Base-by-base conservation (phyloP, 768 basidiomycete genomes). In the Boletus subcaerulescens region DNA sequence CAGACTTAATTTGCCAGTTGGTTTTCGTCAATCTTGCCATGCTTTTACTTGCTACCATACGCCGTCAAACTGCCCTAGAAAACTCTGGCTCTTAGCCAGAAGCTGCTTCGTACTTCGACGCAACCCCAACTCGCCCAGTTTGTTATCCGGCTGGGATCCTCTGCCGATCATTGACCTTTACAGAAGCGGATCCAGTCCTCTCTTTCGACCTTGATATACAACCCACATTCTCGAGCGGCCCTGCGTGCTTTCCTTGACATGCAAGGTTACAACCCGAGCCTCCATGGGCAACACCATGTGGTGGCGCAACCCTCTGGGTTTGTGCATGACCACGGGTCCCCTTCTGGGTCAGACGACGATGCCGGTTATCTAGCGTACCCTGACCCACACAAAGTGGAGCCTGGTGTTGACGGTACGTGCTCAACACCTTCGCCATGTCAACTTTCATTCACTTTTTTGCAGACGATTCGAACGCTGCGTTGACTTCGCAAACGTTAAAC, bases 401-500 rank as follows among this genome's bases (percentile, higher is more conserved):
- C 58, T 24, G 77, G 79, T 5, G 47, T 65, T 20, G 83, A 84
- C 60, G 82, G 83, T 80, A 51, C 58, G 71, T 56, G 8, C 22
- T 50, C 48, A 36, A 11, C 44, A 29, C 54, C 44, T 38, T 54
- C 39, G 26, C 55, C 46, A 56, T 62, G 52, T 44, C 57, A 42
- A 32, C 49, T 53, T 50, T 58, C 57, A 45, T 51, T 62, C 47
- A 56, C 39, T 45, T 36, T 32, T 53, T 52, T 6, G 50, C 55
- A 75, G 76, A 75, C 42, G 77, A 79, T 59, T 59, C 71, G 24
- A 71, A 76, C 58, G 58, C 65, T 45, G 73, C 85, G 3, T 71
- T 91, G 67, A 92, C 85, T 18, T 82, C 82, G 4, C 91, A 93
- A 71, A 85, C 88, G 14, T 79, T 93, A 53, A 93, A 93, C 68